These are phyloP conservation scores for Spergularia bocconei DNA, from an alignment of 148 eudicot genomes.

Conservation along the genomic window DNA sequence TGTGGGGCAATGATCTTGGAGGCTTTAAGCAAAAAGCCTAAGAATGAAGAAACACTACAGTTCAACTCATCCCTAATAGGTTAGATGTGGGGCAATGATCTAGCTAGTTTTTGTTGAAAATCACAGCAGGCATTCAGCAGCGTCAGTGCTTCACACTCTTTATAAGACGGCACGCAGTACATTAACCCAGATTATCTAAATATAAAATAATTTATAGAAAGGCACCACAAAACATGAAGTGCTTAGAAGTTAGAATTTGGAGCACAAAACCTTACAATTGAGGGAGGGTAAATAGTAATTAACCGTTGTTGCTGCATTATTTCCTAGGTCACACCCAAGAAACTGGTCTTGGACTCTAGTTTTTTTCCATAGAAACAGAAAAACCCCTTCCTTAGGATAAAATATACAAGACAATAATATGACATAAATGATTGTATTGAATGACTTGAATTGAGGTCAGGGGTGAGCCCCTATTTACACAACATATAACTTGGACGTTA, in stretches of 20 bases:
- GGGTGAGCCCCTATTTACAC: no score
- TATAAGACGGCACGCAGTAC: neutral
- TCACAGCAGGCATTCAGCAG: neutral
- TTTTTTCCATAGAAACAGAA: neutral
- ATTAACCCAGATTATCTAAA: neutral
- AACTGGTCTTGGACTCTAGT: no score
- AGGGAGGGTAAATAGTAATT: neutral
- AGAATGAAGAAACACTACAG: neutral
- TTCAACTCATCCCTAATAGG: neutral
- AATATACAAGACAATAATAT: no score
- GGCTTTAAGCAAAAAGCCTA: slow-evolving; percentile 10
- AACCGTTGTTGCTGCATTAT: neutral
- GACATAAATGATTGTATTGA: no score
- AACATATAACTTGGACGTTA: no score
- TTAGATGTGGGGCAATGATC: neutral
- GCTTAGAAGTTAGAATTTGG: neutral
- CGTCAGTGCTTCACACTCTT: neutral
- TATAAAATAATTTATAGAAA: neutral
- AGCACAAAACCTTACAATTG: neutral
- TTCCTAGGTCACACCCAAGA: neutral
- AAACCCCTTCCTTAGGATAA: neutral
- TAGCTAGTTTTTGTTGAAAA: neutral
- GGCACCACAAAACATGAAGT: neutral
- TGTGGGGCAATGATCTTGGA: neutral
- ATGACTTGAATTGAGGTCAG: no score